Evolutionary conservation across 305 asterid species (phyloP).

Genomic region (Solanum aculeatissimum): DNA sequence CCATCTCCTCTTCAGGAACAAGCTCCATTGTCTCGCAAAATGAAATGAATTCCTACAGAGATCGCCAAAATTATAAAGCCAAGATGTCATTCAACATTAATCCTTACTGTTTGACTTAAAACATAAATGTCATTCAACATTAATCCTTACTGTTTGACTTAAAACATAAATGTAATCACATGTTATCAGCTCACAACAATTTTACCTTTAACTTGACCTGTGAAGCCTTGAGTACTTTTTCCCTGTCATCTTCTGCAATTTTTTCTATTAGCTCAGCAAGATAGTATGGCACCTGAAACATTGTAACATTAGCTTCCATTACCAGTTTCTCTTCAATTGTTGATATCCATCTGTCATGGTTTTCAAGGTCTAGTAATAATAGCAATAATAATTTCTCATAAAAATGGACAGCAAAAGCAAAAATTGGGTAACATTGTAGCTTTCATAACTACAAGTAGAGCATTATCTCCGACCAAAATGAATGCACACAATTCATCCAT

Average conservation of each 20-base stretch:
- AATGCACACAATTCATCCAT: background rate
- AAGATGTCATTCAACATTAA: background rate
- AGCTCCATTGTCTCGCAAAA: constrained; percentile 92
- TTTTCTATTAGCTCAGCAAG: constrained; percentile 71
- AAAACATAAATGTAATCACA: background rate
- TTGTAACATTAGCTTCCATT: background rate
- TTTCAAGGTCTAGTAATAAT: background rate
- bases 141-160: background rate
- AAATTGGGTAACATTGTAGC: background rate
- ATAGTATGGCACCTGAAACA: constrained; percentile 67
- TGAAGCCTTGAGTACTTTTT: constrained; percentile 55
- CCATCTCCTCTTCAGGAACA: constrained; percentile 74
- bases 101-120: background rate
- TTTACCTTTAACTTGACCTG: constrained; percentile 73
- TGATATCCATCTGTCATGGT: background rate
- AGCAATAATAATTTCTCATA: background rate
- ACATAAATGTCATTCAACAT: background rate
- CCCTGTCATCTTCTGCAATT: constrained; percentile 50
- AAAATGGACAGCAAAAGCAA: background rate
- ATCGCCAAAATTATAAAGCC: background rate
- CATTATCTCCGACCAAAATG: background rate
- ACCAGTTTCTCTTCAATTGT: background rate
- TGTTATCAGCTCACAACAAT: background rate
- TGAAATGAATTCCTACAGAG: constrained; percentile 60
- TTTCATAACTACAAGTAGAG: background rate